Evolutionary conservation across 805 yeast genomes (phyloP), one percentile per base, ranked within the genome.

Genomic region (Candida odintsovae): DNA sequence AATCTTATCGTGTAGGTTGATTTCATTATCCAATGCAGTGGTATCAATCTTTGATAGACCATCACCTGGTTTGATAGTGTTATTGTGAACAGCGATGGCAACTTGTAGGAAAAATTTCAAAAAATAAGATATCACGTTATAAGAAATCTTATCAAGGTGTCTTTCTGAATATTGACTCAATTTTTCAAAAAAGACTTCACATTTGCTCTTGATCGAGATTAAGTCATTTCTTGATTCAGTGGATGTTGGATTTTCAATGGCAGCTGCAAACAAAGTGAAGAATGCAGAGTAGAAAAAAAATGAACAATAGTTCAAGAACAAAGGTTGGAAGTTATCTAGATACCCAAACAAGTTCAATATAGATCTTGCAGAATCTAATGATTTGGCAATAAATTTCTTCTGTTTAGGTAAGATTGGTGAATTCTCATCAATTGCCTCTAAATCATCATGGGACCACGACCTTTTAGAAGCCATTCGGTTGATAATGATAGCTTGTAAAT

Each of bases 391-490:
- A 31, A 53, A 29, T 29, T 35, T 37, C 19, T 43, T 38, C 41
- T 57, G 61, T 15, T 43, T 31, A 22, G 59, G 56, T 2, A 50
- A 37, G 5, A 37, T 26, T 4, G 29, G 25, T 11, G 41, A 31
- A 37, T 11, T 33, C 16, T 41, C 44, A 20, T 46, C 44, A 33
- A 48, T 45, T 18, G 38, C 38, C 2, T 44, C 46, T 16, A 46
- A 12, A 35, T 53, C 58, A 38, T 49, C 54, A 49, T 50, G 50
- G 16, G 51, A 31, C 64, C 63, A 59, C 2, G 58, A 51, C 38
- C 55, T 50, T 9, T 51, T 52, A 20, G 57, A 59, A 3, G 64
- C 59, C 58, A 58, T 53, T 48, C 62, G 52, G 48, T 58, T 59
- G 31, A 55, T 48, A 10, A 56, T 46, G 53, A 59, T 48, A 11